Evolutionary conservation across 1,139 yeast genomes (phyloP), one percentile per base, ranked within the genome.

Genomic region (Pichia sp.): DNA sequence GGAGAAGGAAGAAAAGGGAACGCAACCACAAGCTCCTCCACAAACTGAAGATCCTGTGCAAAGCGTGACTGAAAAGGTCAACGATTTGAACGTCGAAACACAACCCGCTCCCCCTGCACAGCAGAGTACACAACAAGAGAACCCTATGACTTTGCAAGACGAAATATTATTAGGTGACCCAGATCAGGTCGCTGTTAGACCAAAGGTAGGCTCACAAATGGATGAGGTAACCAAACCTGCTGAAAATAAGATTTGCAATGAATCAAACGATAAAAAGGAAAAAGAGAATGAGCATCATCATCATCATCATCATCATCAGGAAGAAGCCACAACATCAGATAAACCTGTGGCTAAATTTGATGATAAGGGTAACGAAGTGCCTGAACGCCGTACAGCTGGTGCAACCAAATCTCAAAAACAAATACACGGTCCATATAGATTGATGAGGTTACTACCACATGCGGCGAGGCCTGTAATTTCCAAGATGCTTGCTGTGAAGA

Each of bases 391-490:
- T 48, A 70, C 68, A 47, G 62, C 61, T 1, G 53, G 62, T 23
- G 38, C 59, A 15, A 31, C 64, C 10, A 63, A 64, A 49, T 50
- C 66, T 5, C 71, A 68, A 53, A 66, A 67, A 56, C 71, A 69
- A 55, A 69, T 70, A 6, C 72, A 68, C 56, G 99, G 99, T 1
- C 98, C 98, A 2, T 93, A 95, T 79, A 77, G 99, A 65, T 75
- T 95, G 61, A 80, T 95, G 82, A 80, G 99, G 67, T 76, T 95
- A 57, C 75, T 95, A 48, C 99, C 99, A 4, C 93, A 87, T 66
- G 96, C 95, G n/a, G 78, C 97, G 23, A 80, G 99, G 64, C 95
- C 92, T 7, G 78, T 93, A 10, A 79, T 93, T 45, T 83, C 87
- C 26, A 78, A 77, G 53, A 90, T 93, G 88, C 75, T 93, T 42